These are phyloP conservation scores for Yarrowia sp. DNA, from an alignment of 805 yeast species.

Conservation along the genomic window DNA sequence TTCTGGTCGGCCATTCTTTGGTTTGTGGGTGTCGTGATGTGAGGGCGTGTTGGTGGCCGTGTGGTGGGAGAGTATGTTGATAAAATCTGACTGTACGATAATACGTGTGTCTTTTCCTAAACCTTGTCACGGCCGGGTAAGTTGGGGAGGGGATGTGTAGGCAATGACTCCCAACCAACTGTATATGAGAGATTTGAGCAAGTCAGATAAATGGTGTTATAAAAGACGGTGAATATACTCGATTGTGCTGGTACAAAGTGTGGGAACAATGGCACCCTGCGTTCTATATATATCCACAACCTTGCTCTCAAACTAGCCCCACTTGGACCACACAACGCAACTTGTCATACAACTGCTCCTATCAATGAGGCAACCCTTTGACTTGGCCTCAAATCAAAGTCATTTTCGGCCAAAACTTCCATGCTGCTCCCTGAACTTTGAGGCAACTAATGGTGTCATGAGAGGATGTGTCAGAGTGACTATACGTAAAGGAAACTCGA, in stretches of 20 bases:
- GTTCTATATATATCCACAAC: neutral
- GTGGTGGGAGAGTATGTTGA: conserved; percentile 34
- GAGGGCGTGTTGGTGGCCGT: conserved; percentile 36
- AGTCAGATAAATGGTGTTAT: too few species aligned
- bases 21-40: conserved; percentile 20
- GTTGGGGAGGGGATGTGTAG: conserved; percentile 37
- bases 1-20: conserved; percentile 50
- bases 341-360: too few species aligned
- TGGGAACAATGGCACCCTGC: neutral
- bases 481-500: too few species aligned
- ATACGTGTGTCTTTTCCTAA: conserved; percentile 37
- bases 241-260: too few species aligned
- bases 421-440: too few species aligned
- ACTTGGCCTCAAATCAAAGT: too few species aligned
- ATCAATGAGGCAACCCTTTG: too few species aligned
- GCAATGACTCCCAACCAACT: too few species aligned
- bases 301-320: conserved; percentile 18
- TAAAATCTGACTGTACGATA: conserved; percentile 38
- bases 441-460: too few species aligned
- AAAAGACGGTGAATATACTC: too few species aligned
- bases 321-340: neutral
- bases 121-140: conserved; percentile 38
- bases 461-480: too few species aligned
- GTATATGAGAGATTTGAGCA: conserved; percentile 26
- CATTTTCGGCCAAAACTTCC: too few species aligned